Evolutionary conservation across 108 stramenopile genomes (phyloP), one percentile per base, ranked within the genome.

Genomic region (Nannochloropsis oceanica): DNA sequence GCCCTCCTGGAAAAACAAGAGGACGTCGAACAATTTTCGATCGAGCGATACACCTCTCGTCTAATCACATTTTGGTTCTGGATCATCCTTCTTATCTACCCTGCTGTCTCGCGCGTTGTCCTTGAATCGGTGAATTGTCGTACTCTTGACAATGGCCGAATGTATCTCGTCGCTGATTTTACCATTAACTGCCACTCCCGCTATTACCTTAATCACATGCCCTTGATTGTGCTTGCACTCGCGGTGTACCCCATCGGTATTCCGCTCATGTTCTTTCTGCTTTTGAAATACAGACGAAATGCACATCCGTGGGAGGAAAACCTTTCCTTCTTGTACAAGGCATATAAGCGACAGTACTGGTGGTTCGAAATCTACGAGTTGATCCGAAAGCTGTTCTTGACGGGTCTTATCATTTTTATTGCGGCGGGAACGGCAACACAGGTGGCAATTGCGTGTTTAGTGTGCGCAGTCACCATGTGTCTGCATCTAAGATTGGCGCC

Each of bases 321-420:
- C 79, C 42, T 79, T 8, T 59, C 82, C 27, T 86, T 86, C 79
- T 27, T 86, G 59, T 86, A 44, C 43, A n/a, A 79, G 25, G 14
- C 26, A 13, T 86, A 86, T 59, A 11, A 8, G 12, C 83, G 80
- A 18, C 20, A 82, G 25, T 84, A 73, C 83, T 86, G 86, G 86
- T 86, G 86, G 86, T 86, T 83, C 50, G 86, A 86, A 27, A n/a
- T 86, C 82, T 86, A 34, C 13, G 86, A 83, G 81, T 27, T 18
- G 13, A 8, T 86, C 14, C 26, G 82, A 11, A 50, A 43, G n/a
- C 26, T 86, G 25, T 42, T 26, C 8, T 79, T 86, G 14, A 86
- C 82, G 27, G 86, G 86, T 14, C 18, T 86, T 34, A 26, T 86
- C n/a, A 80, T 86, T 22, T 86, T 86, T 24, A 26, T 86, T 8